These are phyloP conservation scores for Arthrobotrys pseudoclavata DNA, from an alignment of 2,329 filamentous ascomycete species.

Conservation along the genomic window DNA sequence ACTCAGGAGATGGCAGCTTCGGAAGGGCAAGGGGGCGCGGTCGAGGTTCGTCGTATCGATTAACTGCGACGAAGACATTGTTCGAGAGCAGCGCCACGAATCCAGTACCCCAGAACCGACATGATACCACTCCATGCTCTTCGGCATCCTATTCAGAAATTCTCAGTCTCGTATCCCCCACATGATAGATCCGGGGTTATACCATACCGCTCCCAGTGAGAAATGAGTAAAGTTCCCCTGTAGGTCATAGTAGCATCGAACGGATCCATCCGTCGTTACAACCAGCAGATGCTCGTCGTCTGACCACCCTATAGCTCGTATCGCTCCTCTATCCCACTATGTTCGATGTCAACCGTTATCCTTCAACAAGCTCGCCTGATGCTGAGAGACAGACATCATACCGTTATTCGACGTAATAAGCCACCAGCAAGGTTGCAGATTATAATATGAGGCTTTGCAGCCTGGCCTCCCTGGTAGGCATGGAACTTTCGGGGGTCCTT, in stretches of 20 bases:
- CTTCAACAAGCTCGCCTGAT: conserved; percentile 21
- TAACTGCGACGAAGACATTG: conserved; percentile 87
- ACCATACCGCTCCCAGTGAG: conserved; percentile 75
- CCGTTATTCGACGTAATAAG: conserved; percentile 82
- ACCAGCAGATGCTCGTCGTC: conserved; percentile 93
- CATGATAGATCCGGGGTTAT: neutral
- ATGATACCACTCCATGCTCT: conserved; percentile 86
- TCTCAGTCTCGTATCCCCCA: conserved; percentile 17
- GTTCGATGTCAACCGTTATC: conserved; percentile 27
- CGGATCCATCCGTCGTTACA: conserved; percentile 88
- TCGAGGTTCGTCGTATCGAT: conserved; percentile 89
- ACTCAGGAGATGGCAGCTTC: conserved; percentile 68
- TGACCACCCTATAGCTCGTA: conserved; percentile 94
- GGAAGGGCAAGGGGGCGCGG: conserved; percentile 83
- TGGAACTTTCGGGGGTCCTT: conserved; percentile 89
- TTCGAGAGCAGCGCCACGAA: conserved; percentile 92
- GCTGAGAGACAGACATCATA: conserved; percentile 63
- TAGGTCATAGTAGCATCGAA: conserved; percentile 90
- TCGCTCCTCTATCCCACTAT: conserved; percentile 87
- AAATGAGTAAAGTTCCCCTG: conserved; percentile 96
- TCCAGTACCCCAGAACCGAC: conserved; percentile 90
- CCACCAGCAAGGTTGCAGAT: conserved; percentile 94
- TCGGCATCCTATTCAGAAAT: conserved; percentile 76
- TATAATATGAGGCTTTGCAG: conserved; percentile 86
- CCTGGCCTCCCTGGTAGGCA: conserved; percentile 77